phyloP scores from a whole-genome alignment of 306 rosid species.

The Erythrophleum fordii region DNA sequence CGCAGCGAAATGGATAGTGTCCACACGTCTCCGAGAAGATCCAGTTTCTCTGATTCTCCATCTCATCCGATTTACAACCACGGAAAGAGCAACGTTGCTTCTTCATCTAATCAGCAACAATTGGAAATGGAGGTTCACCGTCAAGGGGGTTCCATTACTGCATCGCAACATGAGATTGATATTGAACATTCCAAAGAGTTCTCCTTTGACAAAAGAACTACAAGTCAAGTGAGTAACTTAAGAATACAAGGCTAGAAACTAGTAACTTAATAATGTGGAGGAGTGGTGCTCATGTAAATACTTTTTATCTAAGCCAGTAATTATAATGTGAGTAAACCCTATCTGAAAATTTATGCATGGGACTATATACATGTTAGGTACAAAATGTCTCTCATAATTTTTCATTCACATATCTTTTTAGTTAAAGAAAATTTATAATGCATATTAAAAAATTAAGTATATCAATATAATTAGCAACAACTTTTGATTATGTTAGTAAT shows the following conservation, averaged over 20 bases:
- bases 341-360: background rate
- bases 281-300: no score
- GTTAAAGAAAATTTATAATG: no score
- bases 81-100: background rate
- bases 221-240: no score
- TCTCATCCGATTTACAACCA: constrained; percentile 49
- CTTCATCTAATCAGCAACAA: constrained; percentile 27
- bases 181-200: constrained; percentile 50
- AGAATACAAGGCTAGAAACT: no score
- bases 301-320: no score
- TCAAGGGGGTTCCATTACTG: background rate
- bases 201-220: constrained; percentile 57
- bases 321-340: background rate
- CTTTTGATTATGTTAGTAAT: no score
- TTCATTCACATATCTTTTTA: background rate
- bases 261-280: no score
- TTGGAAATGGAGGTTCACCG: constrained; percentile 39
- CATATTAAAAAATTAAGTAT: no score
- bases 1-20: constrained; percentile 60
- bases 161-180: constrained; percentile 30
- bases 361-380: no score
- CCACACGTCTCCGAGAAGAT: constrained; percentile 49
- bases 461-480: no score
- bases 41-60: constrained; percentile 53
- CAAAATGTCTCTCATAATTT: background rate